Conservation (phyloP, 257 asterid species). For the Mitragyna speciosa region DNA sequence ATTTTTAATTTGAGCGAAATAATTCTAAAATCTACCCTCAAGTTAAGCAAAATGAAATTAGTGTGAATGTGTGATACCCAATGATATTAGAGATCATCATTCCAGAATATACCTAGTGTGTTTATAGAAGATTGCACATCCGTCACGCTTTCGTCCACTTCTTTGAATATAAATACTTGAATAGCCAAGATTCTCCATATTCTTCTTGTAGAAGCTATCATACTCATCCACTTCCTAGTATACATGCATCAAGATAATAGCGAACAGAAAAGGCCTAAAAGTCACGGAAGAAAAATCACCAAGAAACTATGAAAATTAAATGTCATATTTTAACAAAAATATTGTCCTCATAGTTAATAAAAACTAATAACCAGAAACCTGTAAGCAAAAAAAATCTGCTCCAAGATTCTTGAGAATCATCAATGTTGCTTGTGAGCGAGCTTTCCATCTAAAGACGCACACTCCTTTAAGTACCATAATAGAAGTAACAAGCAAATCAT, state of each 20-base stretch:
- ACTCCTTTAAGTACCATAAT: not conserved
- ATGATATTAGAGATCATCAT: not conserved
- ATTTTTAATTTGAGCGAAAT: not conserved
- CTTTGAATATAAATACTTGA: constrained; percentile 76
- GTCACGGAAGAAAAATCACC: constrained; percentile 2
- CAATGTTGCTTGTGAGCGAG: constrained; percentile 74
- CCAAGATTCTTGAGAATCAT: constrained; percentile 64
- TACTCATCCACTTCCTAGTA: constrained; percentile 89
- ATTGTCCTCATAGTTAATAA: not conserved
- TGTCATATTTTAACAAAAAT: not conserved
- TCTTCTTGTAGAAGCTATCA: constrained; percentile 71
- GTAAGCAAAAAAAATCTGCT: constrained; percentile 84
- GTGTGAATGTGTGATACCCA: constrained; percentile 5
- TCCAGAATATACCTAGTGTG: constrained; percentile 43
- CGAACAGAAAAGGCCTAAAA: constrained; percentile 7
- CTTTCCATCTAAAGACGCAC: constrained; percentile 73
- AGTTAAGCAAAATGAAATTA: constrained; percentile 9
- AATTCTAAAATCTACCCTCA: not conserved
- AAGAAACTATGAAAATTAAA: constrained; percentile 5
- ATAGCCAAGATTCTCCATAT: constrained; percentile 78
- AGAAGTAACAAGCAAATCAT: constrained; percentile 1
- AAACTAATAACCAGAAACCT: constrained; percentile 40
- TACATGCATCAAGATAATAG: constrained; percentile 13
- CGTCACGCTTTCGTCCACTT: constrained; percentile 87
- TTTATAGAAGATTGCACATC: constrained; percentile 87